Percentiles rank a stretch among this genome's conserved stretches.
Evolutionary conservation across 176 grass and related monocot species (phyloP).

Genomic region (Eremochloa ophiuroides): DNA sequence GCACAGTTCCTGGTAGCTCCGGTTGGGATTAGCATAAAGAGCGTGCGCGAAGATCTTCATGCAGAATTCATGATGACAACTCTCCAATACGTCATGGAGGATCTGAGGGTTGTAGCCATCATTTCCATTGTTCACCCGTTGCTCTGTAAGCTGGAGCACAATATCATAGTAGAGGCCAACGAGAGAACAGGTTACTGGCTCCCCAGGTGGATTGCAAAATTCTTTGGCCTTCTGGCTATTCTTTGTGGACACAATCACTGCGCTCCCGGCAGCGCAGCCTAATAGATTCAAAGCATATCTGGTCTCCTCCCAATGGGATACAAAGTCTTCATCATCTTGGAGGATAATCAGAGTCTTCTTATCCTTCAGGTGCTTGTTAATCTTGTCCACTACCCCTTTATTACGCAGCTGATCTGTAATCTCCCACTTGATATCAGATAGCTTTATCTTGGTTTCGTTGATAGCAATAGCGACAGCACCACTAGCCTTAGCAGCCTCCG

Average conservation of each 20-base stretch:
- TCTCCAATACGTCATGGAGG: not conserved
- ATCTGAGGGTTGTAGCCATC: not conserved
- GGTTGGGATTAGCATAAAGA: not conserved
- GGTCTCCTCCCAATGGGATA: not conserved
- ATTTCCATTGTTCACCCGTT: not conserved
- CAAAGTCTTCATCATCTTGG: not conserved
- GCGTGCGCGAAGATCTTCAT: not conserved
- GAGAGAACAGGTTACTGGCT: not conserved
- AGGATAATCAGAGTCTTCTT: not conserved
- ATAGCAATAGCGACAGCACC: not conserved
- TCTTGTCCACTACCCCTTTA: not conserved
- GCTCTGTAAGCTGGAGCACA: not conserved
- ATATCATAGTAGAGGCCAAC: not conserved
- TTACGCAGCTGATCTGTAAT: not conserved
- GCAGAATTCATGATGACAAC: not conserved
- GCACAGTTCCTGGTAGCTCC: not conserved
- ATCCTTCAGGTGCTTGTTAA: not conserved
- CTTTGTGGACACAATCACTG: not conserved
- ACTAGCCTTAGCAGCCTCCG: not conserved
- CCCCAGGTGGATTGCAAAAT: not conserved
- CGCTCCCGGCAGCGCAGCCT: not conserved
- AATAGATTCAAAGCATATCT: not conserved
- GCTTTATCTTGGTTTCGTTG: not conserved
- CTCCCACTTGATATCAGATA: not conserved
- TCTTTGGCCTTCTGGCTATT: not conserved